phyloP scores from a whole-genome alignment of 768 basidiomycete genomes.

The Cyclocybe cylindracea region DNA sequence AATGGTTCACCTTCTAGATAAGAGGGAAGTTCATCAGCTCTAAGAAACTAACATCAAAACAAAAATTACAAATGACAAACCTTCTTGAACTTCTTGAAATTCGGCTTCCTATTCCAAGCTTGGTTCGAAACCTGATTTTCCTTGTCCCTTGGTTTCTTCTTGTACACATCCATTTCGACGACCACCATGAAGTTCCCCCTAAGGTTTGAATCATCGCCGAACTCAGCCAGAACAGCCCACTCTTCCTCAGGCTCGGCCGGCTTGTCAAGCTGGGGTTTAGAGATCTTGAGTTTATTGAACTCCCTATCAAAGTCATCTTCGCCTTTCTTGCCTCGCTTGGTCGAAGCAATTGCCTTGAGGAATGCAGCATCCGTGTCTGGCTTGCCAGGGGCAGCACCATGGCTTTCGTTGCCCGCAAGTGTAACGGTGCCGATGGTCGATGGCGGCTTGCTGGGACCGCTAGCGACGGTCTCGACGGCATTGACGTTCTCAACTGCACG shows the following conservation, averaged over 20 bases:
- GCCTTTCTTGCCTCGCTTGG: constrained; percentile 63
- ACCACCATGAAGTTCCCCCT: constrained; percentile 83
- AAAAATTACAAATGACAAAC: constrained; percentile 8
- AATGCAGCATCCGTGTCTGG: constrained; percentile 72
- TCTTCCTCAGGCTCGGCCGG: constrained; percentile 46
- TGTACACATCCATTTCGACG: constrained; percentile 60
- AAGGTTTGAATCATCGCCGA: constrained; percentile 61
- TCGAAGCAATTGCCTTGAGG: constrained; percentile 73
- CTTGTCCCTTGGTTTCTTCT: constrained; percentile 18
- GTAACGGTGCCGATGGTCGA: constrained; percentile 13
- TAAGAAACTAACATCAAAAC: background rate
- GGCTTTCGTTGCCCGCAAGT: constrained; percentile 9
- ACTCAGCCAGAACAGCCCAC: constrained; percentile 65
- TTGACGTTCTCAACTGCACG: constrained; percentile 43
- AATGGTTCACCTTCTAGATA: constrained; percentile 26
- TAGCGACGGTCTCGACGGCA: constrained; percentile 23
- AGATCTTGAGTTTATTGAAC: constrained; percentile 75
- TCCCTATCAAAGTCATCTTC: constrained; percentile 79
- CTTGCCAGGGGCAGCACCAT: constrained; percentile 42
- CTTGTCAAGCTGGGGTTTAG: constrained; percentile 55
- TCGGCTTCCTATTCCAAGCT: constrained; percentile 52
- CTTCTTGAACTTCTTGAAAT: constrained; percentile 83
- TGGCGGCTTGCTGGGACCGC: constrained; percentile 22
- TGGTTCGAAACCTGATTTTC: constrained; percentile 21
- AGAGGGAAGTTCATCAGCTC: background rate